Percentiles rank a stretch among this genome's conserved stretches.
These are phyloP conservation scores for Buxus sempervirens DNA, from an alignment of 164 flowering plant species.

Conservation along the genomic window DNA sequence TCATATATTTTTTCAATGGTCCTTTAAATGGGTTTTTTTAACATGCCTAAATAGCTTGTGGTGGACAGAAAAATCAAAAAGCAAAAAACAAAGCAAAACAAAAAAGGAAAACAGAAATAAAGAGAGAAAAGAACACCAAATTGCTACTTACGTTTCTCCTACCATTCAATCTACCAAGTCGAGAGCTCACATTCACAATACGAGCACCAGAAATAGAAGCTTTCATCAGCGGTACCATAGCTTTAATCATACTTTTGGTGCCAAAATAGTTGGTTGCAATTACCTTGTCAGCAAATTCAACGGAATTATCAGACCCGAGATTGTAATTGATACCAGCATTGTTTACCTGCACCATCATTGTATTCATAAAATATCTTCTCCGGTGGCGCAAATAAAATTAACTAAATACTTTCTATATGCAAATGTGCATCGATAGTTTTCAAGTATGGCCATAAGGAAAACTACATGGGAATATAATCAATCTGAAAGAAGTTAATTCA, in stretches of 20 bases:
- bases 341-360: conserved; percentile 53
- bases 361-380: not conserved
- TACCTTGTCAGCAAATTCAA: conserved; percentile 63
- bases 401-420: too few relatives aligned
- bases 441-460: not conserved
- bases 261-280: conserved; percentile 75
- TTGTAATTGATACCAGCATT: conserved; percentile 93
- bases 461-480: not conserved
- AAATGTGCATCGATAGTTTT: too few relatives aligned
- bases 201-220: conserved; percentile 58
- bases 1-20: not conserved
- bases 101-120: not conserved
- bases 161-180: conserved; percentile 79
- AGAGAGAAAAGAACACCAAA: not conserved
- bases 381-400: not conserved
- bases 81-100: not conserved
- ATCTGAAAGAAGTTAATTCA: not conserved
- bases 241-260: conserved; percentile 50
- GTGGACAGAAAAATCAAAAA: not conserved
- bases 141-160: conserved; percentile 63
- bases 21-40: too few relatives aligned
- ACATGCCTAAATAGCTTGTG: not conserved
- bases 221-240: conserved; percentile 69
- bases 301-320: conserved; percentile 76
- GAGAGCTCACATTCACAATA: conserved; percentile 77